phyloP scores from a whole-genome alignment of 441 rosid species.

The Pelargonium citronellum region DNA sequence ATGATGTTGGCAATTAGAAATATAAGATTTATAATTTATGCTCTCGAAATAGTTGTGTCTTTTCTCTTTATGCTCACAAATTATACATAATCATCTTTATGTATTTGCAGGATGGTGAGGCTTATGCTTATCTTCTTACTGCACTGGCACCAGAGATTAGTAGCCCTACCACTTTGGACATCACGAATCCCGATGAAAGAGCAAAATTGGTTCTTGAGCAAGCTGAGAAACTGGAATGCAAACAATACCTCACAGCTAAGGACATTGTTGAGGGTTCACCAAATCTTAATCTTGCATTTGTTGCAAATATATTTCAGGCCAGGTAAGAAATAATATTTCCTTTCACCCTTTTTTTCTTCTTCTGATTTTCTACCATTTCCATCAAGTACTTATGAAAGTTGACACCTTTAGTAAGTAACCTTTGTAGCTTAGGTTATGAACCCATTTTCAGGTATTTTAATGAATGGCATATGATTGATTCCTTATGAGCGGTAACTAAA shows the following conservation, averaged over 20 bases:
- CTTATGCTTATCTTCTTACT: conserved; percentile 85
- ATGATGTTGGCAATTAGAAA: conserved; percentile 5
- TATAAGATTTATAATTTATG: conserved; percentile 9
- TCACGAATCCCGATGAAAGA: conserved; percentile 62
- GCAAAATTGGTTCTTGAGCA: conserved; percentile 80
- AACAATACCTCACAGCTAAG: conserved; percentile 69
- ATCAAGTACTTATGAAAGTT: neutral
- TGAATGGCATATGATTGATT: neutral
- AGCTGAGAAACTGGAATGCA: conserved; percentile 92
- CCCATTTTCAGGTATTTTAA: neutral
- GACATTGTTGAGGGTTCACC: conserved; percentile 95
- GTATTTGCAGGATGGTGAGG: conserved; percentile 84
- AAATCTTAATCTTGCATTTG: conserved; percentile 96
- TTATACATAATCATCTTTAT: conserved; percentile 5
- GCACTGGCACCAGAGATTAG: conserved; percentile 94
- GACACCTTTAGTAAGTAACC: neutral
- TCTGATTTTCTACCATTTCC: neutral
- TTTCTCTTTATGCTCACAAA: neutral
- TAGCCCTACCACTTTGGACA: conserved; percentile 40
- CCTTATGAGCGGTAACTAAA: neutral
- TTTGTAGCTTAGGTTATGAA: neutral
- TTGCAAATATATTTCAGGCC: conserved; percentile 88
- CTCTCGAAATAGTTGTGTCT: neutral
- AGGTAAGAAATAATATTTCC: conserved; percentile 43
- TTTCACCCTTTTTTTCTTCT: neutral